These are phyloP conservation scores for Mycena vitilis DNA, from an alignment of 768 basidiomycete species.

Conservation along the genomic window DNA sequence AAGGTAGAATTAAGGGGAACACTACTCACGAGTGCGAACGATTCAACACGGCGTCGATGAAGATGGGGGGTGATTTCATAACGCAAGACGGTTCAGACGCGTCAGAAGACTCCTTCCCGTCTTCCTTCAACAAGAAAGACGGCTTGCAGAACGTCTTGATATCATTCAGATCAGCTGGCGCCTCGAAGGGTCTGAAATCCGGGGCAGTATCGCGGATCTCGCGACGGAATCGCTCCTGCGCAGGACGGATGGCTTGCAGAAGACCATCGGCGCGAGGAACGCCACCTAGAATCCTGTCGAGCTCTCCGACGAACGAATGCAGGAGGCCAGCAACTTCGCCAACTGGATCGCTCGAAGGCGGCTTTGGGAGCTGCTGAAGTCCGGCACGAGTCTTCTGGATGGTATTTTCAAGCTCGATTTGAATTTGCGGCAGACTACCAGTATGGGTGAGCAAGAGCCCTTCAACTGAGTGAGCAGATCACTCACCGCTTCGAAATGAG, in stretches of 20 bases:
- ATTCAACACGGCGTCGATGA: conserved; percentile 15
- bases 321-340: conserved; percentile 67
- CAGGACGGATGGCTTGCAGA: conserved; percentile 64
- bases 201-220: conserved; percentile 67
- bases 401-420: conserved; percentile 63
- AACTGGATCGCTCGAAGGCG: conserved; percentile 66
- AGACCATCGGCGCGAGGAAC: conserved; percentile 64
- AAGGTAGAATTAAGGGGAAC: neutral
- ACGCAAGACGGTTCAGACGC: neutral
- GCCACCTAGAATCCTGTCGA: conserved; percentile 62
- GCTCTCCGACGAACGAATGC: conserved; percentile 56
- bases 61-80: conserved; percentile 3
- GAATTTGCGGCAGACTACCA: conserved; percentile 70
- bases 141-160: neutral
- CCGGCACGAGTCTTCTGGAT: conserved; percentile 52
- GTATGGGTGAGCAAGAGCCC: neutral
- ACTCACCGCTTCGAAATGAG: conserved; percentile 70
- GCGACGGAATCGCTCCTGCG: conserved; percentile 58
- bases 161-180: neutral
- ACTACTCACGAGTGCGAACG: conserved; percentile 11
- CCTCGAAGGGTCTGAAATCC: conserved; percentile 63
- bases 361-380: conserved; percentile 54
- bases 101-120: neutral
- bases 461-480: neutral
- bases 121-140: conserved; percentile 14